A percentile compares a stretch with the other conserved stretches of the same genome.
Conservation (phyloP, 1,284 basidiomycete genomes). For the Marasmius tenuissimus region DNA sequence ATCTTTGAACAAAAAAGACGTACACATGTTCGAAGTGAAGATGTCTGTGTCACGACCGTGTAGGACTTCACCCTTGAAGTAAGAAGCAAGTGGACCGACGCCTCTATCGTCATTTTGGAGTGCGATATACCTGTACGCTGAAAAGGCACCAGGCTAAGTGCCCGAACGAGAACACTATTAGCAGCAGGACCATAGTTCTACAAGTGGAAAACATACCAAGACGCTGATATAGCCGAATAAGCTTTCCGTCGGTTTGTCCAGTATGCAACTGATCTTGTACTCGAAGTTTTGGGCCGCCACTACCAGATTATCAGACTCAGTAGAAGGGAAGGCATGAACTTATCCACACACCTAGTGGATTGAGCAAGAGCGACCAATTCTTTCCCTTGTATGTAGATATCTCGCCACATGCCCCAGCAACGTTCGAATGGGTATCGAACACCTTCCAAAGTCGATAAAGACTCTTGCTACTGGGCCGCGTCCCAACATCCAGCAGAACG, state of each 20-base stretch:
- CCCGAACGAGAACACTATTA: background rate
- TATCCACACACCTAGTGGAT: slow-evolving; percentile 70
- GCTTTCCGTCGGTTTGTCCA: slow-evolving; percentile 93
- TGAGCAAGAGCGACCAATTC: slow-evolving; percentile 78
- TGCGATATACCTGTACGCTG: slow-evolving; percentile 90
- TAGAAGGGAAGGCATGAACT: slow-evolving; percentile 2
- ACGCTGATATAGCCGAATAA: slow-evolving; percentile 93
- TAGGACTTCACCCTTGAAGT: slow-evolving; percentile 95
- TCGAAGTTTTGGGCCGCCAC: slow-evolving; percentile 95
- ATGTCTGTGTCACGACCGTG: slow-evolving; percentile 92
- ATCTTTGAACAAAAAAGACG: slow-evolving; percentile 24
- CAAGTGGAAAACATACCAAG: slow-evolving; percentile 43
- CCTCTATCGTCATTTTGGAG: slow-evolving; percentile 88
- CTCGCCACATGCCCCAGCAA: slow-evolving; percentile 94
- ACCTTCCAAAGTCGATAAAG: slow-evolving; percentile 95
- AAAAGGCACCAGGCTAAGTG: slow-evolving; percentile 87
- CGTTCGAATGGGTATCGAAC: slow-evolving; percentile 91
- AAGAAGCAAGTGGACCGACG: slow-evolving; percentile 87
- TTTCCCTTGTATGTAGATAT: slow-evolving; percentile 93
- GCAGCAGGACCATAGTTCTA: background rate
- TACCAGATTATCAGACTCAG: slow-evolving; percentile 25
- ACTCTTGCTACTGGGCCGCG: slow-evolving; percentile 80
- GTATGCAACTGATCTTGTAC: slow-evolving; percentile 90
- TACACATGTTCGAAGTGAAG: slow-evolving; percentile 93
- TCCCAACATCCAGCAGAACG: slow-evolving; percentile 91